These are phyloP conservation scores for Rehmannia glutinosa DNA, from an alignment of 257 asterid species.

Conservation along the genomic window DNA sequence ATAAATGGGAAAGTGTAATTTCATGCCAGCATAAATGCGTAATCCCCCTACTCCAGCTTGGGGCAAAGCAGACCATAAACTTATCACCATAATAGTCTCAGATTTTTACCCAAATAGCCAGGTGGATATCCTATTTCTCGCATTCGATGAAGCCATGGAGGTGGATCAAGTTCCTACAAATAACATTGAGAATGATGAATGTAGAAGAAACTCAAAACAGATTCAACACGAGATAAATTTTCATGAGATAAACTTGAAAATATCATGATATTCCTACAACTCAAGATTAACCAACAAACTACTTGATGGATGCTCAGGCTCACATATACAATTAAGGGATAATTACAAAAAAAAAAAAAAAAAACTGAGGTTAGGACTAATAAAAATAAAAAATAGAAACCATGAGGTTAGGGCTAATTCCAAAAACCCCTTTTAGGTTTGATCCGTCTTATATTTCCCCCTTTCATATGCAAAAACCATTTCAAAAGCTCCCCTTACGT, in stretches of 20 bases:
- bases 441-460: no score
- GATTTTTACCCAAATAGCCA: conserved; percentile 77
- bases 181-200: conserved; percentile 17
- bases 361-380: no score
- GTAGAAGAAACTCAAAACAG: neutral
- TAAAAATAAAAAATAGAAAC: no score
- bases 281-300: neutral
- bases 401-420: no score
- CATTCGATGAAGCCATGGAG: conserved; percentile 99
- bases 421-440: no score
- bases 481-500: no score
- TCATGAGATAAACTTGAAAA: neutral
- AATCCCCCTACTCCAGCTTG: neutral
- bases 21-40: neutral
- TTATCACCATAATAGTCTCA: neutral
- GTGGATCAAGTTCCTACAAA: conserved; percentile 90
- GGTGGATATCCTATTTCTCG: conserved; percentile 96
- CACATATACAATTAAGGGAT: neutral
- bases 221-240: neutral
- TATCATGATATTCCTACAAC: neutral
- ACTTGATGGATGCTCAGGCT: neutral
- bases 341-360: no score
- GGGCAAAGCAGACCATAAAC: neutral
- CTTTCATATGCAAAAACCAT: no score
- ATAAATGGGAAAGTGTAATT: neutral